Evolutionary conservation across 805 yeast species (phyloP), one percentile per base, ranked within the genome.

Genomic region (Ogataea pini): DNA sequence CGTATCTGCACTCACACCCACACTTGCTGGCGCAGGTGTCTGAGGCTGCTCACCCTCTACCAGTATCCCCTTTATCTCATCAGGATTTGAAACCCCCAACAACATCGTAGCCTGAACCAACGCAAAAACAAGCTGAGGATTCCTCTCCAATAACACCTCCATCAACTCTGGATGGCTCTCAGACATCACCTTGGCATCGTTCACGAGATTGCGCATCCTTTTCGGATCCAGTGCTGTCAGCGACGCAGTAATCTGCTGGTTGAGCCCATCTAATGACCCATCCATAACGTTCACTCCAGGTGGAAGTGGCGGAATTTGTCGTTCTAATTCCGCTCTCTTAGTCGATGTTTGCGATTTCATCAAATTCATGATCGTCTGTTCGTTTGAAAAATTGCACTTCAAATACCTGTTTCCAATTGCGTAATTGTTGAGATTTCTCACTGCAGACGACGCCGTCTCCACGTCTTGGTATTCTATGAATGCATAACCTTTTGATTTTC

Each of bases 361-460:
- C 18, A 55, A 46, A 42, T 57, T 57, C 13, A 49, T 40, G 18
- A 60, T 52, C 42, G 72, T 62, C 28, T 71, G 68, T 44, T 85
- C 87, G 49, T 77, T 77, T 10, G 89, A 78, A 61, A 82, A 86
- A 28, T 89, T 86, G 59, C 96, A 94, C 54, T 85, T 80, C 42
- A 92, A 67, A 33, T 70, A 75, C 54, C 97, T 70, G 38, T 77
- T 78, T 1, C 96, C 96, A 47, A 89, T 79, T 36, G 78, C 76
- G 67, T 84, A 85, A 54, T 88, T 86, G 65, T 88, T 87, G 54
- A 92, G 71, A 68, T 92, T 92, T 52, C 97, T 73, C 22, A 90
- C 96, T 0, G 98, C 97, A 16, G 92, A 83, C 1, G 88, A 82
- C 4, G 97, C 96, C 0, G 96, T 86, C 58, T 88, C 96, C 10